Conservation (phyloP, 305 asterid genomes). For the Fraxinus xanthoxyloides region DNA sequence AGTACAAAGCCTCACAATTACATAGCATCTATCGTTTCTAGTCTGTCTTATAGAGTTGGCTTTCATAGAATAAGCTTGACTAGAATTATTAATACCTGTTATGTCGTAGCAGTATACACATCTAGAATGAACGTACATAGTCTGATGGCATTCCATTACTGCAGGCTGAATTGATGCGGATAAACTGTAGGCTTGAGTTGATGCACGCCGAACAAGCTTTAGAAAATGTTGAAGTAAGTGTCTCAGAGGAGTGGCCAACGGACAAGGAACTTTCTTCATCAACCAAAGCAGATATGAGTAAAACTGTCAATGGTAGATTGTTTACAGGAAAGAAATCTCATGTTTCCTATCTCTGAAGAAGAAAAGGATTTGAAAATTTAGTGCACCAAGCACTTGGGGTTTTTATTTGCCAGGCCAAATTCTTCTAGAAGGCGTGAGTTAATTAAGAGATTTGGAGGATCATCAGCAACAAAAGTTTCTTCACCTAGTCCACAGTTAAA, state of each 20-base stretch:
- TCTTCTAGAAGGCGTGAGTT: constrained; percentile 35
- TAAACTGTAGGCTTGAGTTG: constrained; percentile 38
- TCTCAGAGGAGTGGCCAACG: constrained; percentile 15
- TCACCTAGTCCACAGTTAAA: constrained; percentile 41
- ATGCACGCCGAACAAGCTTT: constrained; percentile 20
- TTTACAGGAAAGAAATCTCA: constrained; percentile 30
- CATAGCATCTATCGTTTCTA: neutral
- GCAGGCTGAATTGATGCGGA: constrained; percentile 42
- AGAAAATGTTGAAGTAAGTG: constrained; percentile 22
- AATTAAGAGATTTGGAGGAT: constrained; percentile 36
- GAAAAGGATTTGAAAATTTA: constrained; percentile 25
- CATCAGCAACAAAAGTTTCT: constrained; percentile 42
- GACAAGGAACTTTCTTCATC: neutral
- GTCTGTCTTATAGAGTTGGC: neutral
- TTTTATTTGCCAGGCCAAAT: constrained; percentile 21
- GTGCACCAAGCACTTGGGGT: constrained; percentile 28
- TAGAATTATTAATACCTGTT: neutral
- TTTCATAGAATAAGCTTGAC: neutral
- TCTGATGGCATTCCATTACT: constrained; percentile 18
- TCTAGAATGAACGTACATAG: neutral
- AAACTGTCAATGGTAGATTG: constrained; percentile 24
- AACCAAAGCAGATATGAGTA: neutral
- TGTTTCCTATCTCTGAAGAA: constrained; percentile 31
- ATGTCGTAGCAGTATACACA: neutral
- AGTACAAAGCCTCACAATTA: neutral